phyloP scores from a whole-genome alignment of 371 early-diverging fungal genomes.

The Chytridiales sp. region DNA sequence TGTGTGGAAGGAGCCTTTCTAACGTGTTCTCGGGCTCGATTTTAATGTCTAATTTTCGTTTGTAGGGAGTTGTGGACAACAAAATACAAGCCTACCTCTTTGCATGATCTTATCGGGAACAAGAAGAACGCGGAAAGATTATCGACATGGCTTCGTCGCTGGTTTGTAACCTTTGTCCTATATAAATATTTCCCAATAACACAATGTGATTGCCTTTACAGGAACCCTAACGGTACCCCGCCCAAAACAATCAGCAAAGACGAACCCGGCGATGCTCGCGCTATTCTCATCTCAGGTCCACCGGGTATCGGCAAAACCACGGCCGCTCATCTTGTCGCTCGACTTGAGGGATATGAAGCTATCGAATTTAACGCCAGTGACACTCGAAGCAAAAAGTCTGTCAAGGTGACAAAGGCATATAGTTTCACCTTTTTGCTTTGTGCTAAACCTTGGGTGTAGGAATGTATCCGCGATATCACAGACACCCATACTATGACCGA shows the following conservation, averaged over 20 bases:
- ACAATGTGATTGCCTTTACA: slow-evolving; percentile 14
- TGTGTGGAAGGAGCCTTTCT: background rate
- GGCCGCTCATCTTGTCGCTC: slow-evolving; percentile 86
- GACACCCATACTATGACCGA: slow-evolving; percentile 74
- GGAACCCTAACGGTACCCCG: slow-evolving; percentile 19
- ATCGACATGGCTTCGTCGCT: slow-evolving; percentile 70
- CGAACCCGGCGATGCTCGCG: slow-evolving; percentile 50
- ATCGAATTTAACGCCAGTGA: slow-evolving; percentile 99
- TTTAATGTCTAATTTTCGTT: background rate
- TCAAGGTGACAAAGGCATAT: slow-evolving; percentile 58
- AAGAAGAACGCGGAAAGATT: slow-evolving; percentile 68
- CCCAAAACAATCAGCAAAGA: slow-evolving; percentile 27
- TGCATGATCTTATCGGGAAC: slow-evolving; percentile 94
- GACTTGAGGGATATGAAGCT: slow-evolving; percentile 75
- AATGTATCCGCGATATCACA: slow-evolving; percentile 50
- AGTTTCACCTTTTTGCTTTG: background rate
- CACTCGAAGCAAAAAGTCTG: slow-evolving; percentile 84
- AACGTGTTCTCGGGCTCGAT: background rate
- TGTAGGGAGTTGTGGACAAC: slow-evolving; percentile 86
- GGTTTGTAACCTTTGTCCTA: slow-evolving; percentile 48
- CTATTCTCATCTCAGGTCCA: slow-evolving; percentile 92
- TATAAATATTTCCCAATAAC: background rate
- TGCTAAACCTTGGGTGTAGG: slow-evolving; percentile 28
- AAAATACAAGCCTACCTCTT: slow-evolving; percentile 87
- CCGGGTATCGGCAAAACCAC: slow-evolving; percentile 99